phyloP scores from a whole-genome alignment of 441 rosid species.

The Adansonia gregorii region DNA sequence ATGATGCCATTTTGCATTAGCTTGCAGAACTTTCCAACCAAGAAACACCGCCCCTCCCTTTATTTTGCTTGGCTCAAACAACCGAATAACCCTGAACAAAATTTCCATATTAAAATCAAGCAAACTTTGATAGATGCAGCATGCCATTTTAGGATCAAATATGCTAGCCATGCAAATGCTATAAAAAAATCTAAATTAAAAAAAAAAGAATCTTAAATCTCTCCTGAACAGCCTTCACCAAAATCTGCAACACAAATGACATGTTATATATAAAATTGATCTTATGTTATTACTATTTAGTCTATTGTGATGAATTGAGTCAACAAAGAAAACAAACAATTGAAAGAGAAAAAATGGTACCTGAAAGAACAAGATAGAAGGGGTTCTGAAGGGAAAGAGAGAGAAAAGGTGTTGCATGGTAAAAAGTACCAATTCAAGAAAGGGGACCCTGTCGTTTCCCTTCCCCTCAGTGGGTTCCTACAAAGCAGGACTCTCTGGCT shows the following conservation, averaged over 20 bases:
- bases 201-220: not conserved
- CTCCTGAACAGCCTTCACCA: not conserved
- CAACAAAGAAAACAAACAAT: not conserved
- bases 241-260: not conserved
- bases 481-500: constrained; percentile 39
- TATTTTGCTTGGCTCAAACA: constrained; percentile 35
- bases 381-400: constrained; percentile 44
- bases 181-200: not conserved
- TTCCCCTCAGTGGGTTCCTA: constrained; percentile 33
- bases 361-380: constrained; percentile 41
- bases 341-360: constrained; percentile 26
- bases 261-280: not conserved
- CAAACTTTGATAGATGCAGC: not conserved
- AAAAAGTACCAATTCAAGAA: constrained; percentile 39
- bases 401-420: constrained; percentile 35
- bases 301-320: not conserved
- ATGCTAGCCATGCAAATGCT: not conserved
- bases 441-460: constrained; percentile 37
- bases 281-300: not conserved
- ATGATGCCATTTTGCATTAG: constrained; percentile 38
- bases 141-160: not conserved
- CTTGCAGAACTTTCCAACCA: constrained; percentile 32
- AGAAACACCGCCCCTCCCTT: constrained; percentile 49
- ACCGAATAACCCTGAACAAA: constrained; percentile 38
- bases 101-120: not conserved